Evolutionary conservation across 345 rosid genomes (phyloP).

Genomic region (Acer negundo): DNA sequence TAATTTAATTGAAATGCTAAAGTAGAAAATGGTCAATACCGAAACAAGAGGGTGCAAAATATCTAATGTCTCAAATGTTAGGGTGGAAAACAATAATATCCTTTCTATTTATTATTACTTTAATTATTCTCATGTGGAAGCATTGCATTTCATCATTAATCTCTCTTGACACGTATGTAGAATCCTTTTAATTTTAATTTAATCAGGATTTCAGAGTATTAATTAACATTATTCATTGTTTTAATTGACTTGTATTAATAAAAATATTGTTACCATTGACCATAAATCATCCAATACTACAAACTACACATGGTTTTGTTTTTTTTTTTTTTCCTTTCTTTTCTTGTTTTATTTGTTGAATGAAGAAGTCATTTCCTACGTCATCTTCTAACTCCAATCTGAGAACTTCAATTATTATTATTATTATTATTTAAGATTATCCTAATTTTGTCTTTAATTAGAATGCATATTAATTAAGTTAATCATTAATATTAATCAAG

Average conservation of each 20-base stretch:
- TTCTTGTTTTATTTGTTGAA: background rate
- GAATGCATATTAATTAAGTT: too few species aligned
- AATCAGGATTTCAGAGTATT: background rate
- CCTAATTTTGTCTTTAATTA: background rate
- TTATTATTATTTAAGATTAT: background rate
- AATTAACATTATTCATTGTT: background rate
- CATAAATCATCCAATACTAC: background rate
- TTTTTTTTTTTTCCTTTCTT: background rate
- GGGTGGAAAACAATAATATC: too few species aligned
- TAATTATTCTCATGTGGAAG: background rate
- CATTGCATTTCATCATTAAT: background rate
- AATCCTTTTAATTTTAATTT: conserved; percentile 1
- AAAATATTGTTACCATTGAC: background rate
- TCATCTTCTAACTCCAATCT: background rate
- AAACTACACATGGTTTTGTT: background rate
- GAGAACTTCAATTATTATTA: background rate
- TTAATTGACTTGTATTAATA: too few species aligned
- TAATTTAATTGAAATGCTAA: too few species aligned
- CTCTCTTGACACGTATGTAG: background rate
- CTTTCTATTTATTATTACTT: background rate
- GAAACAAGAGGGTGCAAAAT: too few species aligned
- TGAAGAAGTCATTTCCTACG: background rate
- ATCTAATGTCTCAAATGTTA: too few species aligned
- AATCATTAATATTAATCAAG: too few species aligned
- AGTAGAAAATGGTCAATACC: too few species aligned